Conservation (phyloP, 352 stramenopile species). For the Phytophthora crassamura region DNA sequence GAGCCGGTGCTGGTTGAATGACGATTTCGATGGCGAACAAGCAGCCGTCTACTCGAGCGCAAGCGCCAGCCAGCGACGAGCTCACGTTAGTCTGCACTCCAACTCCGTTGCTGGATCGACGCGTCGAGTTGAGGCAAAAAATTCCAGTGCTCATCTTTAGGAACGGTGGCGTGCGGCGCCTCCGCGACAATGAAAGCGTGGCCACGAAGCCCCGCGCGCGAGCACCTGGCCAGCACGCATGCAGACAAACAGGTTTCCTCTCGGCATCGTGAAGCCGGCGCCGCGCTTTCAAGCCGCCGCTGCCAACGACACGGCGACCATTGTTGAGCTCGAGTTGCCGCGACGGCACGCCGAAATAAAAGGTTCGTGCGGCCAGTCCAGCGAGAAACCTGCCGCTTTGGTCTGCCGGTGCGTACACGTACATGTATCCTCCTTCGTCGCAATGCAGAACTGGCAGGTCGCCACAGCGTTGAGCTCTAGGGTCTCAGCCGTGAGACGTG, state of each 20-base stretch:
- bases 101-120: constrained; percentile 1
- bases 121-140: constrained; percentile 18
- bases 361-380: constrained; percentile 18
- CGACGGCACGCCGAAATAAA: constrained; percentile 23
- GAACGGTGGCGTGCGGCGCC: constrained; percentile 17
- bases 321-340: not conserved
- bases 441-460: not conserved
- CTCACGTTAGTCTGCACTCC: not conserved
- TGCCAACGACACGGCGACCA: constrained; percentile 16
- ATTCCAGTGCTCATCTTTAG: constrained; percentile 22
- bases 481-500: no score
- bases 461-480: no score
- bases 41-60: constrained; percentile 29
- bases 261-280: not conserved
- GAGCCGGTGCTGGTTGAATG: constrained; percentile 4
- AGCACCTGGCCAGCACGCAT: not conserved
- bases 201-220: not conserved
- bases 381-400: not conserved
- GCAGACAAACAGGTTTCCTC: not conserved
- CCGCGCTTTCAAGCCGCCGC: constrained; percentile 3
- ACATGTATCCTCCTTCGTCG: no score
- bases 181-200: not conserved
- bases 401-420: not conserved
- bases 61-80: constrained; percentile 18
- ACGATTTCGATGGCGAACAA: constrained; percentile 27